Percentiles rank a stretch among this genome's conserved stretches.
Evolutionary conservation across 1,284 basidiomycete genomes (phyloP).

Genomic region (Tilletia setariae): DNA sequence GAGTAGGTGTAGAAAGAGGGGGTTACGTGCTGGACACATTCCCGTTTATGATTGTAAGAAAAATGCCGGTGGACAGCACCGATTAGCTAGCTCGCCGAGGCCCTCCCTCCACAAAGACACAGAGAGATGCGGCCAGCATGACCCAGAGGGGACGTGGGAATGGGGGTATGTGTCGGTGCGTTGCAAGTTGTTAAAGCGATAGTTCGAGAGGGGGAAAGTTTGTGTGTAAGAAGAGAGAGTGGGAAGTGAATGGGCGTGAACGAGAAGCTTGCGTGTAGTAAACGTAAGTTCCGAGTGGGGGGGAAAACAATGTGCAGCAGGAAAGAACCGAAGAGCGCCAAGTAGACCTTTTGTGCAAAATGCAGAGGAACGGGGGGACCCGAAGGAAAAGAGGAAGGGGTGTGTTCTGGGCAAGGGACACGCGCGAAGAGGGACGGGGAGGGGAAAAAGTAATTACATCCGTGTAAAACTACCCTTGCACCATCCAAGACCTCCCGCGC

Average conservation of each 20-base stretch:
- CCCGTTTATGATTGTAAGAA: too few relatives aligned
- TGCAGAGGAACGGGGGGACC: neutral
- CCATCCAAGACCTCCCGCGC: neutral
- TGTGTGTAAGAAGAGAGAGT: conserved; percentile 11
- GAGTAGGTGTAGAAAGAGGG: too few relatives aligned
- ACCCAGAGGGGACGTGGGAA: too few relatives aligned
- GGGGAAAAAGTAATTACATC: neutral
- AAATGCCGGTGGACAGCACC: too few relatives aligned
- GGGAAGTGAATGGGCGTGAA: neutral
- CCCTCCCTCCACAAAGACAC: too few relatives aligned
- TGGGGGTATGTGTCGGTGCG: too few relatives aligned
- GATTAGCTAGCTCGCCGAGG: too few relatives aligned
- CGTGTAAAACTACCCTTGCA: neutral
- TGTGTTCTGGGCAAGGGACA: neutral
- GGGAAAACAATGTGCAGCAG: neutral
- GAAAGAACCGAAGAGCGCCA: neutral
- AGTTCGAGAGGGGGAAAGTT: neutral
- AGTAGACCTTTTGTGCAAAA: neutral
- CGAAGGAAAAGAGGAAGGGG: neutral
- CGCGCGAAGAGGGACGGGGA: neutral
- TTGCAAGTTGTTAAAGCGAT: neutral
- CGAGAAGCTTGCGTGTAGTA: neutral
- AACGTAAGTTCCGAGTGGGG: neutral
- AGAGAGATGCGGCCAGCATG: too few relatives aligned
- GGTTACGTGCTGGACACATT: too few relatives aligned